These are phyloP conservation scores for Dipteronia sinensis DNA, from an alignment of 345 rosid genomes.

Conservation along the genomic window DNA sequence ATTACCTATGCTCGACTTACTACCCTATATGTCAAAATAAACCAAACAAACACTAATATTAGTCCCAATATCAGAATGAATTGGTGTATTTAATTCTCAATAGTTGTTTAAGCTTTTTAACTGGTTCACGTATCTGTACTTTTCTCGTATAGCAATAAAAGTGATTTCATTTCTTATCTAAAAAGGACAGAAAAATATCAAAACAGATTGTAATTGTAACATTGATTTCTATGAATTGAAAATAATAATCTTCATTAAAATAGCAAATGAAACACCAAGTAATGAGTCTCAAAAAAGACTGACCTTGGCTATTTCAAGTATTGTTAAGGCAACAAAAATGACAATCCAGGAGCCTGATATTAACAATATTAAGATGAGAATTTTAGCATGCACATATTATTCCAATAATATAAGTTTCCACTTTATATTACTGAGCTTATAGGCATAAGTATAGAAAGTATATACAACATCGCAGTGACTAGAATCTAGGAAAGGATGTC, in stretches of 20 bases:
- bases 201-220: neutral
- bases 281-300: slow-evolving; percentile 25
- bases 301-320: slow-evolving; percentile 88
- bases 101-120: neutral
- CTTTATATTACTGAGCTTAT: neutral
- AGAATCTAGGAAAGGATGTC: slow-evolving; percentile 4
- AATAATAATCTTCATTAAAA: neutral
- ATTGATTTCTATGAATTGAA: neutral
- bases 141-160: neutral
- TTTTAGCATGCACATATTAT: slow-evolving; percentile 14
- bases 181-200: neutral
- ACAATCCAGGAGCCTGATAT: slow-evolving; percentile 91
- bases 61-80: neutral
- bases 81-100: neutral
- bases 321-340: slow-evolving; percentile 86
- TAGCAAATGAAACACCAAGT: slow-evolving; percentile 1
- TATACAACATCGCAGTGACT: neutral
- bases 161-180: neutral
- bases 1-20: no score
- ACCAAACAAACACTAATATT: no score
- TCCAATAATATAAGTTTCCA: neutral
- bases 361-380: slow-evolving; percentile 26
- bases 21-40: no score
- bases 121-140: neutral
- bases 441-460: neutral